phyloP scores from a whole-genome alignment of 768 basidiomycete species.

The Melanogaster broomeanus region DNA sequence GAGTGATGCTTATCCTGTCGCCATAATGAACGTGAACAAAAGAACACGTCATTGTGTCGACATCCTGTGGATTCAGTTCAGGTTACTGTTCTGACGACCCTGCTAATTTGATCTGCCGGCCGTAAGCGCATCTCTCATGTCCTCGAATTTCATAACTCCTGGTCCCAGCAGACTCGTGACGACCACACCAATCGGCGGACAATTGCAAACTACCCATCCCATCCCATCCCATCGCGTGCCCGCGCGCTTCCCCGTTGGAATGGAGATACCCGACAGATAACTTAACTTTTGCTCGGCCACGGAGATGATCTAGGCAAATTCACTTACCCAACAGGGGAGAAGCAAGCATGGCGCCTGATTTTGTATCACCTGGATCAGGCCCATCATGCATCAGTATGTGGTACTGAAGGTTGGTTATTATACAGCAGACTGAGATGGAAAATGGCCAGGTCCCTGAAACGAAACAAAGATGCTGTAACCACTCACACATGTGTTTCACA shows the following conservation, averaged over 20 bases:
- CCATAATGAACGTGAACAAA: neutral
- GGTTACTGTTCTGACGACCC: too few relatives aligned
- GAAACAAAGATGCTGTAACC: constrained; percentile 1
- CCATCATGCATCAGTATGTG: neutral
- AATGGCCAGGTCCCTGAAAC: neutral
- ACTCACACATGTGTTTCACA: constrained; percentile 9
- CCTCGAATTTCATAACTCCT: too few relatives aligned
- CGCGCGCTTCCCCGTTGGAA: constrained; percentile 12
- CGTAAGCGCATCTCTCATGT: neutral
- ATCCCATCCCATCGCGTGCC: constrained; percentile 1
- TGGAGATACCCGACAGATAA: constrained; percentile 26
- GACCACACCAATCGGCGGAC: neutral
- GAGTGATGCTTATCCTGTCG: neutral
- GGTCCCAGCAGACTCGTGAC: neutral
- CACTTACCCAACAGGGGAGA: neutral
- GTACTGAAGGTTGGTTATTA: too few relatives aligned
- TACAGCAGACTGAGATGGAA: too few relatives aligned
- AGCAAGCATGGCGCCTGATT: constrained; percentile 4
- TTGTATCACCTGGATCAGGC: constrained; percentile 7
- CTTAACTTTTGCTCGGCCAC: neutral
- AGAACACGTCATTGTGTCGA: constrained; percentile 18
- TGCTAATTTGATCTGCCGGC: neutral
- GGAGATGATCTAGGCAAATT: neutral
- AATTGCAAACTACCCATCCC: neutral
- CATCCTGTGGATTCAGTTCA: too few relatives aligned